Conservation (phyloP, 331 rosid species). For the Stylosanthes scabra region DNA sequence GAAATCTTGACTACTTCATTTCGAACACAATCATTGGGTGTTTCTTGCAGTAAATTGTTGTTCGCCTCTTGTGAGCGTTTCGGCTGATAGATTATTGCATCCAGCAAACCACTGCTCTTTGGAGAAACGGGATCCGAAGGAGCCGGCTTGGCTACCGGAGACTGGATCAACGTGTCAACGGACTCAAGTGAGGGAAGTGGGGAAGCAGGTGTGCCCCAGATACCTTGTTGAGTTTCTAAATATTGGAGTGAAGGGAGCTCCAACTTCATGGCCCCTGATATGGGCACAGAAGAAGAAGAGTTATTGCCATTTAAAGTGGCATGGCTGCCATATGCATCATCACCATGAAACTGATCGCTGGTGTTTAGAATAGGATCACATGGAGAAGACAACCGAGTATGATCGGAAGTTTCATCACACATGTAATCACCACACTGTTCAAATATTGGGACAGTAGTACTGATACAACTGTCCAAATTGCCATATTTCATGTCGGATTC, state of each 20-base stretch:
- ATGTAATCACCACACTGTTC: slow-evolving; percentile 28
- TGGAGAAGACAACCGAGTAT: no score
- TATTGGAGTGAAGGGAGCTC: slow-evolving; percentile 99
- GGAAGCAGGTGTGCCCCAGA: slow-evolving; percentile 55
- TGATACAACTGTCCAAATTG: slow-evolving; percentile 44
- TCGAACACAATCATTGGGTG: no score
- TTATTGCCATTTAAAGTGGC: slow-evolving; percentile 64
- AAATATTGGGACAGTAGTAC: slow-evolving; percentile 41
- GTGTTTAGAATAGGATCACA: no score
- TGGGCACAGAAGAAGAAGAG: slow-evolving; percentile 75
- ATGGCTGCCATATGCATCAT: not conserved
- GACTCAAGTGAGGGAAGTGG: slow-evolving; percentile 66
- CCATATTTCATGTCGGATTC: slow-evolving; percentile 44
- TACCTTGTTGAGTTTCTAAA: slow-evolving; percentile 60
- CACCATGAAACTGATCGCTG: slow-evolving; percentile 34
- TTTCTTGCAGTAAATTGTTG: no score
- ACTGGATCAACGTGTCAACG: not conserved
- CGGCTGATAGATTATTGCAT: no score
- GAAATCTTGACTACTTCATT: no score
- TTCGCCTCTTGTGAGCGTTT: no score
- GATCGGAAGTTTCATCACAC: slow-evolving; percentile 34
- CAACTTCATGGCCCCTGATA: slow-evolving; percentile 65
- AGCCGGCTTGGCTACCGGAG: no score
- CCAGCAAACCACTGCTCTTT: no score
- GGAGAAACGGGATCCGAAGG: no score